Evolutionary conservation across 305 asterid genomes (phyloP), one percentile per base, ranked within the genome.

Genomic region (Ajuga reptans): DNA sequence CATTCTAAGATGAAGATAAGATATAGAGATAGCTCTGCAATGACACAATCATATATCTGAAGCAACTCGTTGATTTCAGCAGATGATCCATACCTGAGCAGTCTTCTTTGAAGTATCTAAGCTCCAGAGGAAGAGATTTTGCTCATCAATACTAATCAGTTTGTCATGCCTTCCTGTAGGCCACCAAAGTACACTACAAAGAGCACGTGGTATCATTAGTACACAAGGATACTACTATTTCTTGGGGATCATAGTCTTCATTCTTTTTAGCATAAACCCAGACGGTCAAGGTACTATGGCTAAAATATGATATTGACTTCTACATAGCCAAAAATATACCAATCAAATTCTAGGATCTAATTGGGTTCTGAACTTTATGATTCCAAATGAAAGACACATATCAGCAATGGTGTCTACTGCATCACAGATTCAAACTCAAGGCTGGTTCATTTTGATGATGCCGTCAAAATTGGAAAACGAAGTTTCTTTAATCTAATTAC

Each of bases 111-210:
- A 83, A 64, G 90, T 81, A 74, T 90, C 92, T 59, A 92, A 80
- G 85, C 88, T 83, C 97, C 97, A 92, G 27, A 92, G 74, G 24
- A 83, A 77, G 74, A 92, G 86, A 82, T 85, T 88, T 67, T 90
- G 96, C 82, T 88, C 96, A 52, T 90, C 97, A 64, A 92, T 80
- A 64, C 91, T 87, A 76, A 90, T 83, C 74, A 90, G 72, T 82
- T 87, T 92, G 89, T 92, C 98, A 75, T 90, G 92, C 72, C 88
- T 91, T 84, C 96, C 97, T 9, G 94, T 83, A 39, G 97, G 95
- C 96, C 98, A 92, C 98, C 96, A 92, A 53, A 90, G 83, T 53
- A 87, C 84, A 55, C 98, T 90, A 79, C 75, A 81, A 79, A 72
- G 57, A 47, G 67, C 34, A 74, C 73, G 72, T 68, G 76, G 64